These are phyloP conservation scores for Strobilomyces confusus DNA, from an alignment of 768 basidiomycete genomes.

Conservation along the genomic window DNA sequence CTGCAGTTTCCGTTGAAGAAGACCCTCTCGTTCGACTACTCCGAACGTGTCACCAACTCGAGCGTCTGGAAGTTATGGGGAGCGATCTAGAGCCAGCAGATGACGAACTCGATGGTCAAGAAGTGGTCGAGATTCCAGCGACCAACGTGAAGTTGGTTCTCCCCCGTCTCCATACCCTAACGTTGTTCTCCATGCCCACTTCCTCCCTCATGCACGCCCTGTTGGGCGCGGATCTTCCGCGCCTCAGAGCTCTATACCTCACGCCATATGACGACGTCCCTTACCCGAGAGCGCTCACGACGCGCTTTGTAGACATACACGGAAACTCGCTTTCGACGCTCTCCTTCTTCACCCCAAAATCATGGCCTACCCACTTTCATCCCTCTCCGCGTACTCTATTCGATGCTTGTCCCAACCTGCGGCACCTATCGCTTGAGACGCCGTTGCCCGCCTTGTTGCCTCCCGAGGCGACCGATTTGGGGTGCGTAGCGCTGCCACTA, in stretches of 20 bases:
- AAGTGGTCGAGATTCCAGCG: constrained; percentile 21
- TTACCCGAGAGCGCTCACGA: constrained; percentile 52
- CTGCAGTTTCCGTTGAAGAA: constrained; percentile 29
- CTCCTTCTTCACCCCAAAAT: constrained; percentile 64
- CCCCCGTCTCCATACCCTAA: constrained; percentile 53
- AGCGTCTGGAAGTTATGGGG: constrained; percentile 61
- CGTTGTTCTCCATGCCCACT: constrained; percentile 61
- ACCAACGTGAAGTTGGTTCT: constrained; percentile 45
- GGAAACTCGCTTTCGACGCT: constrained; percentile 57
- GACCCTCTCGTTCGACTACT: constrained; percentile 61
- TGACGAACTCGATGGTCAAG: constrained; percentile 31
- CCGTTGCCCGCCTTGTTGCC: constrained; percentile 55
- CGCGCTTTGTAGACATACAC: constrained; percentile 56
- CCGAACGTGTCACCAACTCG: constrained; percentile 50
- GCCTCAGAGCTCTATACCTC: constrained; percentile 58
- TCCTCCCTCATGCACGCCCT: constrained; percentile 62
- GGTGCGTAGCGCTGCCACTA: constrained; percentile 35
- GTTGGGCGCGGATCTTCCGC: constrained; percentile 56
- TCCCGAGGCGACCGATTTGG: constrained; percentile 24
- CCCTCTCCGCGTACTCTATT: constrained; percentile 51
- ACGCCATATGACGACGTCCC: constrained; percentile 72
- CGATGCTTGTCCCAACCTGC: constrained; percentile 47
- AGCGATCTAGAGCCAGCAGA: constrained; percentile 54
- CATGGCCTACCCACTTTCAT: constrained; percentile 58
- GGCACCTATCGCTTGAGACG: constrained; percentile 68